Evolutionary conservation across 1,284 basidiomycete species (phyloP), one percentile per base, ranked within the genome.

Genomic region (Malassezia caprae): DNA sequence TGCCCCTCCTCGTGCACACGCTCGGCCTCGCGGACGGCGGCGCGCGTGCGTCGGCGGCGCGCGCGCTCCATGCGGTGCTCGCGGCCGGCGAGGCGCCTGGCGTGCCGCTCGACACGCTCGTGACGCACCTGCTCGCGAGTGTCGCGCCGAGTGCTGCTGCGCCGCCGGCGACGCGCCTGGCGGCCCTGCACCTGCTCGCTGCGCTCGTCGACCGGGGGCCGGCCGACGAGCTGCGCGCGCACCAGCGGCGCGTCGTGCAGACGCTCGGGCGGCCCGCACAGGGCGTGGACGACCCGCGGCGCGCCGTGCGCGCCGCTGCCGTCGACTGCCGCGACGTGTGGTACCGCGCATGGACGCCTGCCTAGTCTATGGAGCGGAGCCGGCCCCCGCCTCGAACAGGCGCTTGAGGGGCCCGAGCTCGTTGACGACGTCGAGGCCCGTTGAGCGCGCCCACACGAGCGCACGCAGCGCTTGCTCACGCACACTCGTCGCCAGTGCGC

Each of bases 1-100:
- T 96, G 62, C 90, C 93, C 0, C 78, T 96, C 15, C 80, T 99
- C 1, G 78, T 98, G 43, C 87, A 87, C 19, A 85, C 88, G 1
- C 81, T 98, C 7, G 81, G 85, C 34, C 77, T 94, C 1, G 82
- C 83, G 1, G 85, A 90, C 71, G 75, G 81, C 4, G 79, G 81
- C 21, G 83, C 91, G 54, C 82, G 88, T 17, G 79, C 81, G 2
- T 84, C 86, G 73, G 85, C 90, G 31, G 86, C 96, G 46, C 82
- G 86, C 50, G 86, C 85, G 1, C 78, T 98, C 28, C 80, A 83
- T 3, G 80, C 83, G 1, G 43, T 31, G 27, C 11, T 27, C 12
- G 15, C 10, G 27, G n/a, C 43, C 2, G 30, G 27, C 43, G 30
- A 19, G 0, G 39, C 62, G 11, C 54, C 64, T n/a, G 37, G 37